Conservation (phyloP, 73 alveolate species). For the Tetrahymena thermophila region DNA sequence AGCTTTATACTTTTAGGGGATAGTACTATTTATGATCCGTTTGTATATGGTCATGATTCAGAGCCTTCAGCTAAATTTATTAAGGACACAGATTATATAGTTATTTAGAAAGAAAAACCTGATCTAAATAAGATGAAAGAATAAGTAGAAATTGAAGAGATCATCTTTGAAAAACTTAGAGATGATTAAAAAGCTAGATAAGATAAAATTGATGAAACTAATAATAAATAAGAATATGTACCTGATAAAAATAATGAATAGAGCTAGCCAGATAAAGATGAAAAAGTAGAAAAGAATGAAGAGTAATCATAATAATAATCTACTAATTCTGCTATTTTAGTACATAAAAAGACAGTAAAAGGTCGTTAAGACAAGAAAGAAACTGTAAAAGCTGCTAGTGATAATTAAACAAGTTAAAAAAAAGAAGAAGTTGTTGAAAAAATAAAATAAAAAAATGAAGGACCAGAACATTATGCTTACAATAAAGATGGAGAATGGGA, state of each 20-base stretch:
- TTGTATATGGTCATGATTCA: neutral
- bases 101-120: neutral
- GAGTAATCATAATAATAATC: neutral
- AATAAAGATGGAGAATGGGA: neutral
- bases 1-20: neutral
- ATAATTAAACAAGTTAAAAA: neutral
- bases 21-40: neutral
- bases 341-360: neutral
- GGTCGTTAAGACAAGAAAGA: neutral
- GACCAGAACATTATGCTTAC: neutral
- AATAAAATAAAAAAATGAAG: neutral
- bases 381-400: neutral
- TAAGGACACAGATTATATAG: neutral
- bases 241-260: neutral
- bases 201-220: neutral
- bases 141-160: neutral
- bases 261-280: neutral
- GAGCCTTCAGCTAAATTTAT: neutral
- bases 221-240: neutral
- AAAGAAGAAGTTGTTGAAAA: neutral
- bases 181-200: neutral
- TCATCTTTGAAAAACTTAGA: neutral
- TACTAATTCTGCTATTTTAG: neutral
- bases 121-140: neutral
- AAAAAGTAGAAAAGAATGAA: neutral